Evolutionary conservation across 768 basidiomycete species (phyloP), one percentile per base, ranked within the genome.

Genomic region (Lanmaoa rubissima): DNA sequence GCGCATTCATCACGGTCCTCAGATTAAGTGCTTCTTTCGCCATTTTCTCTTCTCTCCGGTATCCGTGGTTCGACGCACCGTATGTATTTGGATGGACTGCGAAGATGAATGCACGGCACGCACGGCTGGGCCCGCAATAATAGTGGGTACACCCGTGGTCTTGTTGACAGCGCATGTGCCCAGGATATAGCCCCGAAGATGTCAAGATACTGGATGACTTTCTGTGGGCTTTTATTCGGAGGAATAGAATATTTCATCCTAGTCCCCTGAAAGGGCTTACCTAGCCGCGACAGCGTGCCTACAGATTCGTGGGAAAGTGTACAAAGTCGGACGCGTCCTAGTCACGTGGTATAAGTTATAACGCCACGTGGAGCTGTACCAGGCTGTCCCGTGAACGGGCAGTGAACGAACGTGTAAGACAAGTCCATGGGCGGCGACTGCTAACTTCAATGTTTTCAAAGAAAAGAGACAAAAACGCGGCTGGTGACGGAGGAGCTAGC

Each of bases 401-500:
- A 40, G 42, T 17, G 42, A 35, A 19, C 17, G 44, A 46, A 46
- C 48, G 39, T 63, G 36, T 32, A 19, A 21, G 35, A 19, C 55
- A 57, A 47, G 58, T 58, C 45, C 55, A 71, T 71, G 71, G 55
- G 54, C 36, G 26, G 39, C 47, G 53, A 39, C 40, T 40, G 43
- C 53, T 58, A 21, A 55, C 54, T 24, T 24, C 21, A 47, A 72
- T 72, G 70, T 73, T 72, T 43, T 63, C 72, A 17, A 72, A 60
- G 62, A 61, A 61, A 53, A 72, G 65, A 58, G 70, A 71, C 41
- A 59, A 70, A 55, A 61, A 51, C 48, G 48, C 66, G 16, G 35
- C 60, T 42, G 54, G 34, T 9, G 61, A 66, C 26, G 67, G 61
- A 13, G 85, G 85, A 60, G 80, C 76, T 50, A 74, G 74, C 41